phyloP scores from a whole-genome alignment of 768 basidiomycete species.

The Suillus lakei region DNA sequence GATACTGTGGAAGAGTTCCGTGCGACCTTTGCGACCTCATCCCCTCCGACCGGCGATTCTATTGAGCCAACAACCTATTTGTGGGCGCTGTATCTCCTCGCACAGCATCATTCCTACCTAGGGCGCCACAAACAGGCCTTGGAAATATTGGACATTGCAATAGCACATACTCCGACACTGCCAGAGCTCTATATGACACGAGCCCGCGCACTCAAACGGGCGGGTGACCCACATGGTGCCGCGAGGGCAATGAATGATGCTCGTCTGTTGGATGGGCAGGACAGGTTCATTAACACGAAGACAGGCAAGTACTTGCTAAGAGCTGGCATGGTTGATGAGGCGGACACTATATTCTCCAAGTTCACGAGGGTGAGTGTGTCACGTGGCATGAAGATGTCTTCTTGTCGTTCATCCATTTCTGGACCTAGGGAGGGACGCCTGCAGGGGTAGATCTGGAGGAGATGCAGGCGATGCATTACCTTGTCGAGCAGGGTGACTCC shows the following conservation, averaged over 20 bases:
- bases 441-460: conserved; percentile 87
- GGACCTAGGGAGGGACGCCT: conserved; percentile 79
- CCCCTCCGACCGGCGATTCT: conserved; percentile 20
- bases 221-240: conserved; percentile 79
- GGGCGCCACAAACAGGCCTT: conserved; percentile 54
- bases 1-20: conserved; percentile 62
- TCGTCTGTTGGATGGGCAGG: conserved; percentile 86
- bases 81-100: conserved; percentile 95
- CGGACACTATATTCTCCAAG: conserved; percentile 71
- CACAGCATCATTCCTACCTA: conserved; percentile 83
- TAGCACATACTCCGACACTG: conserved; percentile 89
- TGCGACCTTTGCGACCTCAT: conserved; percentile 35
- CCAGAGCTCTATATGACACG: conserved; percentile 87
- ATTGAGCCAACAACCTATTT: conserved; percentile 79
- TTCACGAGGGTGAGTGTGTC: conserved; percentile 82
- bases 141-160: conserved; percentile 63
- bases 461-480: conserved; percentile 92
- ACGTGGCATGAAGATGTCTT: background rate
- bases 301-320: conserved; percentile 88
- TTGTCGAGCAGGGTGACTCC: conserved; percentile 81
- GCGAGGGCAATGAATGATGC: conserved; percentile 82
- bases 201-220: conserved; percentile 84
- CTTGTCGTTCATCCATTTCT: background rate
- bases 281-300: conserved; percentile 94
- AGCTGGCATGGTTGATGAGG: conserved; percentile 80